Base-by-base conservation (phyloP, 306 rosid species). In the Sophora flavescens region DNA sequence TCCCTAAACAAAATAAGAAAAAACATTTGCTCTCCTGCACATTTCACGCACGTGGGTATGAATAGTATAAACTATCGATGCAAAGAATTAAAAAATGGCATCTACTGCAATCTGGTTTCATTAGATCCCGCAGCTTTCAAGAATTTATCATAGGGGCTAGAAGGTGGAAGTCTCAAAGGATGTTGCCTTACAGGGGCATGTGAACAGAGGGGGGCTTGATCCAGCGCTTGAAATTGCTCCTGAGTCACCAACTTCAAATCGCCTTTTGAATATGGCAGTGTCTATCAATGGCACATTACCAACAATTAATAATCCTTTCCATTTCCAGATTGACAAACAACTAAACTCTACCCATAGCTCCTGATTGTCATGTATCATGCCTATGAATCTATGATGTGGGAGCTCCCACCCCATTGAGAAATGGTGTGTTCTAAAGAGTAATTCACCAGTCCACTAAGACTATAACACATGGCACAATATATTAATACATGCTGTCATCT, bases 101-200 rank as follows among this genome's bases (percentile, higher is more conserved):
- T 69, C 33, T 78, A 57, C 36, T 74, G 72, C 68, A 63, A 33
- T 22, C 30, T 66, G 12, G 42, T 48, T 70, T 54, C 82, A 75
- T 84, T 86, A 89, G 88, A 90, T 78, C 99, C 96, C 52, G 97
- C 99, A 22, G 99, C 97, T 86, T 86, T 92, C 87, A 95, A 84
- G 86, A 95, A 95, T 81, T 95, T 95, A 85, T 92, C 99, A 6
- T 78, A 95, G 38, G 99, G 99, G 77, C 97, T 92, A 47, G 97
- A 90, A 78, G 99, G 97, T 36, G 99, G 99, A 22, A 95, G 79
- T 80, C 83, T 89, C 88, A 95, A 79, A 62, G 91, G 86, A 74
- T 86, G 70, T 14, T 76, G 87, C 18, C 72, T 89, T 16, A 63
- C 85, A 63, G 82, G 74, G 69, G 89, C 93, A 33, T 70, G 83